Conservation (phyloP, 257 asterid species). For the Solanum phureja region DNA sequence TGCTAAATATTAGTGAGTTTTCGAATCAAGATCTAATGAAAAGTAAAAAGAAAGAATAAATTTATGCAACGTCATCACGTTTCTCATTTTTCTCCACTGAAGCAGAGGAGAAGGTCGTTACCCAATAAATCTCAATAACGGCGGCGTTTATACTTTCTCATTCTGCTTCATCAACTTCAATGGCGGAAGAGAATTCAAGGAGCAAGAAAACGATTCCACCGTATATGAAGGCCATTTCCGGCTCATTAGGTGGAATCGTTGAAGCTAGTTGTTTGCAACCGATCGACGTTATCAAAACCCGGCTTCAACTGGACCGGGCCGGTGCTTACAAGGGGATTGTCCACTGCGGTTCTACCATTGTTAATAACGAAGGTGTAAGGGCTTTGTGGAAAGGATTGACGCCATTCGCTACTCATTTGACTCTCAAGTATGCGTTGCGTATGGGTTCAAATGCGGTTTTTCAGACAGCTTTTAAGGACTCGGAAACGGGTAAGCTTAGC, state of each 20-base stretch:
- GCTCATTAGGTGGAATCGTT: slow-evolving; percentile 84
- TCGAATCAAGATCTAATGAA: not conserved
- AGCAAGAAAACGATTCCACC: slow-evolving; percentile 50
- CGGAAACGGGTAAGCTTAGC: slow-evolving; percentile 67
- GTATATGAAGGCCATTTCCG: slow-evolving; percentile 83
- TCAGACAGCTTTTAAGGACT: slow-evolving; percentile 75
- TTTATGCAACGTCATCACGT: not conserved
- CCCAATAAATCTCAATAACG: not conserved
- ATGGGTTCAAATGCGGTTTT: slow-evolving; percentile 96
- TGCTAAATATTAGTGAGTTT: not conserved
- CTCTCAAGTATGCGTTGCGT: slow-evolving; percentile 84
- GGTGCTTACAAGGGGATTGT: slow-evolving; percentile 72
- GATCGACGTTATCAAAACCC: slow-evolving; percentile 89
- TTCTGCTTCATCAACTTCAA: not conserved
- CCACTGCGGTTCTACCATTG: slow-evolving; percentile 80
- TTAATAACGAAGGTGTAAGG: slow-evolving; percentile 56
- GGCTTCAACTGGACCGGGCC: slow-evolving; percentile 89
- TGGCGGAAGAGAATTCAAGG: slow-evolving; percentile 37
- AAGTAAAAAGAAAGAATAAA: not conserved
- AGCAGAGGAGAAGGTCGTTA: not conserved
- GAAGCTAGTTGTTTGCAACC: slow-evolving; percentile 94
- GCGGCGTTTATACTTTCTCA: not conserved
- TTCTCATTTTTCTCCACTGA: not conserved
- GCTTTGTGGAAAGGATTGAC: slow-evolving; percentile 98
- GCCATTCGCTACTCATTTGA: slow-evolving; percentile 89